phyloP scores from a whole-genome alignment of 768 basidiomycete genomes.

The Trametes villosa region DNA sequence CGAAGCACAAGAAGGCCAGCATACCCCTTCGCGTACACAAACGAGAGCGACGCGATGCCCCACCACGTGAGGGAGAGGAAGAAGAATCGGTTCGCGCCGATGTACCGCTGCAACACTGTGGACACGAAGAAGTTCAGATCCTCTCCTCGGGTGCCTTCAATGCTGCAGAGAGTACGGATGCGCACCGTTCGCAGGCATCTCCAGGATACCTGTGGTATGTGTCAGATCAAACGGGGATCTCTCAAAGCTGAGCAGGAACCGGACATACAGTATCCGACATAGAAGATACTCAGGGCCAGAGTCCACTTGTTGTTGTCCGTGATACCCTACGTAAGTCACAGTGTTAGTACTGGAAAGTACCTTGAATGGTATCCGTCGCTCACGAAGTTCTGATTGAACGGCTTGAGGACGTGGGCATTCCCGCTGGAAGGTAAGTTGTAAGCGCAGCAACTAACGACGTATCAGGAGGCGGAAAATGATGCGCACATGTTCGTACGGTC shows the following conservation, averaged over 20 bases:
- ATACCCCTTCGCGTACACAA: constrained; percentile 61
- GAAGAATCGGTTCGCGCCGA: constrained; percentile 63
- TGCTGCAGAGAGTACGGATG: background rate
- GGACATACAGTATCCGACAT: constrained; percentile 58
- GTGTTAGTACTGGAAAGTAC: background rate
- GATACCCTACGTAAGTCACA: constrained; percentile 43
- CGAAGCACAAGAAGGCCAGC: constrained; percentile 51
- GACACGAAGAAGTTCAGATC: background rate
- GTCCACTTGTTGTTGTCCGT: constrained; percentile 60
- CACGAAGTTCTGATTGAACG: constrained; percentile 59
- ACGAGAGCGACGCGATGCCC: constrained; percentile 56
- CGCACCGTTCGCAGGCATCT: constrained; percentile 60
- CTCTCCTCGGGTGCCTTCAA: too few relatives aligned
- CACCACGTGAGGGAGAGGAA: constrained; percentile 57
- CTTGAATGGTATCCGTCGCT: constrained; percentile 17
- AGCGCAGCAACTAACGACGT: background rate
- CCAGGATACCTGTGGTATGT: constrained; percentile 46
- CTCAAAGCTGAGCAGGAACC: background rate
- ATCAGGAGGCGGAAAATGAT: background rate
- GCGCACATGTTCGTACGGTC: constrained; percentile 62
- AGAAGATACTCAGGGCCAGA: constrained; percentile 59
- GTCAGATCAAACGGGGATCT: background rate
- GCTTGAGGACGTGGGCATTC: constrained; percentile 56
- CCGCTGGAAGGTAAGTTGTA: constrained; percentile 40
- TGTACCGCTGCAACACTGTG: constrained; percentile 56